Evolutionary conservation across 805 yeast species (phyloP).

Genomic region (Spencermartinsiella europaea): DNA sequence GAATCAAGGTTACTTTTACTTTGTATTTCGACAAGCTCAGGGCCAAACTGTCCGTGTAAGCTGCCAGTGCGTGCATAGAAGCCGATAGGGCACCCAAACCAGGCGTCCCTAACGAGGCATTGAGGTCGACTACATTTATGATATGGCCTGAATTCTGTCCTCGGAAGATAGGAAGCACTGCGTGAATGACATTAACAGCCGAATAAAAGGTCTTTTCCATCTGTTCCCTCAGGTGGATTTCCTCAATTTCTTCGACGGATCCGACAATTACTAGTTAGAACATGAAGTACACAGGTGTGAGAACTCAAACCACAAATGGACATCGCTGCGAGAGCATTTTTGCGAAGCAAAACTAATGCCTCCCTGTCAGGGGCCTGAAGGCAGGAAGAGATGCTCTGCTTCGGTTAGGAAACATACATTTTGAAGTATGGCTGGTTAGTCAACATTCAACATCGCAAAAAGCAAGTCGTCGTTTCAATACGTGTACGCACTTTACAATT

Average conservation of each 20-base stretch:
- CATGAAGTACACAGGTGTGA: too few relatives aligned
- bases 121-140: constrained; percentile 24
- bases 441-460: too few relatives aligned
- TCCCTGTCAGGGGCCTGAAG: too few relatives aligned
- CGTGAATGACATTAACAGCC: constrained; percentile 21
- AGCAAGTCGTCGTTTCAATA: too few relatives aligned
- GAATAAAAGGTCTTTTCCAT: constrained; percentile 14
- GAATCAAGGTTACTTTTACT: constrained; percentile 28
- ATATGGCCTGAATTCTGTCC: constrained; percentile 27
- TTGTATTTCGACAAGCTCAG: constrained; percentile 26
- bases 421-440: too few relatives aligned
- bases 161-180: constrained; percentile 26
- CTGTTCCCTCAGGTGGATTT: constrained; percentile 17
- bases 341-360: too few relatives aligned
- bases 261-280: constrained; percentile 14
- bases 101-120: constrained; percentile 29
- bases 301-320: too few relatives aligned
- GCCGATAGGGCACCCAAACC: constrained; percentile 24
- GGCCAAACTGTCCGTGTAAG: constrained; percentile 31
- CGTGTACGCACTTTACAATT: constrained; percentile 13
- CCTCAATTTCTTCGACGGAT: constrained; percentile 18
- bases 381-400: too few relatives aligned
- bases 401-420: too few relatives aligned
- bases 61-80: constrained; percentile 31
- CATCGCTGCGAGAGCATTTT: too few relatives aligned